A percentile compares a stretch with the other conserved stretches of the same genome.
These are phyloP conservation scores for Apiosordaria backusii DNA, from an alignment of 495 filamentous ascomycete genomes.

Conservation along the genomic window DNA sequence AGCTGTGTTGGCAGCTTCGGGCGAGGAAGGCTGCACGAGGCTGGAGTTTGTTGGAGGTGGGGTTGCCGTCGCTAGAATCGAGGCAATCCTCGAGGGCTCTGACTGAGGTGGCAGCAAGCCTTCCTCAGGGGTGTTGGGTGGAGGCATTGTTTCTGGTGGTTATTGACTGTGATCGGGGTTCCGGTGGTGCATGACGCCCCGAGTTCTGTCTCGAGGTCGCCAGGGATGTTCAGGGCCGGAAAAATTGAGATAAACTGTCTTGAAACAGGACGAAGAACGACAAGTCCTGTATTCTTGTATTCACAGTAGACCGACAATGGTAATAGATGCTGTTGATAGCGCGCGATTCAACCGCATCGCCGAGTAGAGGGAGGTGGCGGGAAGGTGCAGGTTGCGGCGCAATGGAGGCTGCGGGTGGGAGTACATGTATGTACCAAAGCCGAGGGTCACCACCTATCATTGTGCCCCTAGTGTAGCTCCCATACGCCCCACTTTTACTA, in stretches of 20 bases:
- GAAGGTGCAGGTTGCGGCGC: not conserved
- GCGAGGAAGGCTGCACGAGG: not conserved
- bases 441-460: not conserved
- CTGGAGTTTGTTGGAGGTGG: not conserved
- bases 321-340: not conserved
- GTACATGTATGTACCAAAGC: not conserved
- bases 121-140: slow-evolving; percentile 24
- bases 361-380: not conserved
- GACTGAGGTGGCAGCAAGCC: not conserved
- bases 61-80: not conserved
- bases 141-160: slow-evolving; percentile 16
- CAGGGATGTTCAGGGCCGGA: not conserved
- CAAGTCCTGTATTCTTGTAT: too few species aligned
- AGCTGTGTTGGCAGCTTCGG: not conserved
- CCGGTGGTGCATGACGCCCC: not conserved
- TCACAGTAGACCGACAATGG: not conserved
- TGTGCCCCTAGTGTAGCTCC: not conserved
- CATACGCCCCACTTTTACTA: not conserved
- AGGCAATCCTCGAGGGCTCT: not conserved
- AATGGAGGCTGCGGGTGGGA: not conserved
- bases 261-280: not conserved
- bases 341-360: not conserved
- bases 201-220: too few species aligned
- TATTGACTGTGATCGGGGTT: not conserved
- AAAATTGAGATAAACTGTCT: not conserved